Conservation (phyloP, 1,284 basidiomycete species). For the Apiotrichum siamense region DNA sequence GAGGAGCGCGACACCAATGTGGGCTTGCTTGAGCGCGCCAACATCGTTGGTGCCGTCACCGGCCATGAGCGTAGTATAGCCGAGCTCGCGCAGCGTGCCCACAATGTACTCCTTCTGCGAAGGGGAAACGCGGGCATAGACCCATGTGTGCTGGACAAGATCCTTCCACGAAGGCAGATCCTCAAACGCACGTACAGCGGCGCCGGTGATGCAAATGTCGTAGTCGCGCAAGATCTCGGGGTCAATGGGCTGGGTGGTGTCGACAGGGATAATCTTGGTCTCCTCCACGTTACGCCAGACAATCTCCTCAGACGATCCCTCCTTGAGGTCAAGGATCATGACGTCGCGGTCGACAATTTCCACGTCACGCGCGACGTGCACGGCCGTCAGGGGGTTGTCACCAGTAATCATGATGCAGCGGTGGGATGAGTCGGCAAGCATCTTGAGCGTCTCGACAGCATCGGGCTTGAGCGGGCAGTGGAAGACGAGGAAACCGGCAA, state of each 20-base stretch:
- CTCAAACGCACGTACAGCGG: constrained; percentile 79
- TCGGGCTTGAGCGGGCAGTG: constrained; percentile 93
- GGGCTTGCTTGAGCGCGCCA: constrained; percentile 90
- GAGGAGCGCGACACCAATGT: constrained; percentile 86
- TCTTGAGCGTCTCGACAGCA: constrained; percentile 78
- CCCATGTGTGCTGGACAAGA: constrained; percentile 88
- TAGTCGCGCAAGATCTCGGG: constrained; percentile 68
- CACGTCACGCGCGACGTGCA: constrained; percentile 87
- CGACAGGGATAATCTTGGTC: constrained; percentile 71
- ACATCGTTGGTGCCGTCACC: constrained; percentile 97
- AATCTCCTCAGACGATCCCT: constrained; percentile 71
- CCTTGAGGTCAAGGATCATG: constrained; percentile 80
- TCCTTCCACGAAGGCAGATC: constrained; percentile 55
- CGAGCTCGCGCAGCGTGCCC: constrained; percentile 75
- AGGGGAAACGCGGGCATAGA: constrained; percentile 94
- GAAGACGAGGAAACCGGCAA: constrained; percentile 92
- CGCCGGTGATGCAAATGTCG: constrained; percentile 90
- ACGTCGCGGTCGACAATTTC: constrained; percentile 92
- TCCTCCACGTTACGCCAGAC: constrained; percentile 92
- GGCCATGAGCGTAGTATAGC: constrained; percentile 89
- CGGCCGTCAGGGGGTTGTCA: constrained; percentile 90
- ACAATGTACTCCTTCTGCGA: constrained; percentile 89
- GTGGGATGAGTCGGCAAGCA: constrained; percentile 89
- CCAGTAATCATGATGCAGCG: constrained; percentile 98
- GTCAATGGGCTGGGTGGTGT: constrained; percentile 71